A percentile compares a stretch with the other conserved stretches of the same genome.
Evolutionary conservation across 805 yeast genomes (phyloP).

Genomic region (Cyberlindnera petersonii): DNA sequence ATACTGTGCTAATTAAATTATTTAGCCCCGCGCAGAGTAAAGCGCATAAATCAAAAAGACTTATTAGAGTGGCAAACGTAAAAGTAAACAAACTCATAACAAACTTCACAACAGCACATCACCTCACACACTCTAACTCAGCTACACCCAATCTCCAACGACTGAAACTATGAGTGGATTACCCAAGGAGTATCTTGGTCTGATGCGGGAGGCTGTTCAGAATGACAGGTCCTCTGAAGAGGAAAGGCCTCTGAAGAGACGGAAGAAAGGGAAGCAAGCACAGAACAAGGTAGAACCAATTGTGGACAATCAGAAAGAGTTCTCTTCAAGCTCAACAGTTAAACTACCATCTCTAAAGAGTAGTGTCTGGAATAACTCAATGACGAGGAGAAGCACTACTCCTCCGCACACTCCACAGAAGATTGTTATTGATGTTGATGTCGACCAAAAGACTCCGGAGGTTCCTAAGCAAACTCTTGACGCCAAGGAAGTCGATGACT

Average conservation of each 20-base stretch:
- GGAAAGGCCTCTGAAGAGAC: conserved; percentile 17
- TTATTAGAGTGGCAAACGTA: no score
- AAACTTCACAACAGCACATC: no score
- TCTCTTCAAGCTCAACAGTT: not conserved
- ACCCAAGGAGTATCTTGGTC: conserved; percentile 22
- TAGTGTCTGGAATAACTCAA: no score
- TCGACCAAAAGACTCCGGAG: conserved; percentile 9
- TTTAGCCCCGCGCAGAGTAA: no score
- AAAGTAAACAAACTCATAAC: no score
- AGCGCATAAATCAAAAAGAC: no score
- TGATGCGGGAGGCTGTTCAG: conserved; percentile 20
- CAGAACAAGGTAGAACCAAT: not conserved
- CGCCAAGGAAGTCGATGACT: conserved; percentile 29
- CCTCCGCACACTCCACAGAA: not conserved
- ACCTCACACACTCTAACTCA: not conserved
- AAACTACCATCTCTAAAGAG: not conserved
- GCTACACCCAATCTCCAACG: no score
- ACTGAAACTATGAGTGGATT: conserved; percentile 18
- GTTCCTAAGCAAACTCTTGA: not conserved
- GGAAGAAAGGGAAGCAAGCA: conserved; percentile 10
- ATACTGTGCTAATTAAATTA: no score
- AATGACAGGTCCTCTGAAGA: not conserved
- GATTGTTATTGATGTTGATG: conserved; percentile 1
- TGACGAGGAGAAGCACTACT: not conserved
- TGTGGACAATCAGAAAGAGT: conserved; percentile 1